Base-by-base conservation (phyloP, 2,329 filamentous ascomycete species). In the Colletotrichum tanaceti region DNA sequence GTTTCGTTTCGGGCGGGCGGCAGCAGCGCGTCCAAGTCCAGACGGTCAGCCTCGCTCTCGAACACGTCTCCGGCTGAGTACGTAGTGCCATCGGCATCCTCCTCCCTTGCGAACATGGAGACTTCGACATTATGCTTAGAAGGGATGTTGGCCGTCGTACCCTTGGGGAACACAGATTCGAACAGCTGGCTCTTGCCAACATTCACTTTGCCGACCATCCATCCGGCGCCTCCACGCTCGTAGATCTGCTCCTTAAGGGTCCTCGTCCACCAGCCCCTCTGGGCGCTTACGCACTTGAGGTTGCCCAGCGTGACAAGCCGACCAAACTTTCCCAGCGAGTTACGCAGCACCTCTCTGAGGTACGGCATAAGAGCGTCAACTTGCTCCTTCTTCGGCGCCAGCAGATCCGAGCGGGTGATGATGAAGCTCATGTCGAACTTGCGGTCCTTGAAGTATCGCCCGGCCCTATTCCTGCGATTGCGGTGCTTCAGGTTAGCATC, bases 131-230 rank as follows among this genome's bases (percentile, higher is more conserved):
- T 57, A 5, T 68, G 32, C 11, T 54, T 54, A 4, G 54, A 58
- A 18, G 70, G 43, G 5, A 69, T 54, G 39, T 16, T 55, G 6
- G 61, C 62, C 18, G 70, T 69, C n/a, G 68, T 72, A 32, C 89
- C 90, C 83, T 92, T 95, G 4, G 97, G 95, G 74, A 94, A 97
- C 9, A 98, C 89, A 5, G 90, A 87, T 73, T 96, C 90, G 70
- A 98, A 97, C 2, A 99, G 86, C 75, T 91, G 91, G 74, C 95
- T 98, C 80, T 99, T 99, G 28, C 96, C 97, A 2, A 98, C 97
- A 76, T 99, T 99, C 71, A 94, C 93, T 79, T 97, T 98, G n/a
- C 96, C 96, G 3, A 99, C 92, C 84, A 99, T 90, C 95, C 96
- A 99, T 18, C 92, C 91, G 18, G 90, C 96, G 5, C 95, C 95